Base-by-base conservation (phyloP, 345 rosid species). In the Euphorbia peplus region DNA sequence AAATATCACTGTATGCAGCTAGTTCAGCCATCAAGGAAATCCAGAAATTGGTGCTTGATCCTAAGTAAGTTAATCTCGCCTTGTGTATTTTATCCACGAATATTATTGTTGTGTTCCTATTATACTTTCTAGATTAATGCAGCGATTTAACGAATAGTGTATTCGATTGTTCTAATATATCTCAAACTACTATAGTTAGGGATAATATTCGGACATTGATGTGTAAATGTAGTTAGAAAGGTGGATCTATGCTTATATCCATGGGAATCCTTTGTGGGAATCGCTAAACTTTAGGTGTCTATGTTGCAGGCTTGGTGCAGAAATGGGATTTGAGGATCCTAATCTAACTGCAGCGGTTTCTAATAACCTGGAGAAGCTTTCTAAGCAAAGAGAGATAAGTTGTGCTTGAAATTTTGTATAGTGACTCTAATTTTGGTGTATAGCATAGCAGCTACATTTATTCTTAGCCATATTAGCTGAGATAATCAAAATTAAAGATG, bases 21-120 rank as follows among this genome's bases (percentile, higher is more conserved):
- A 92, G 97, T 83, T 90, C 95, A 67, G 92, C 95, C 60, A 95
- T 95, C 71, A 95, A 90, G 81, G 99, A 95, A 78, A 90, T 92
- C 70, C 95, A 92, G 83, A 88, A 87, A 78, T 79, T 92, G 84
- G 92, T 92, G 50, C 93, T 90, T 67, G 97, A 90, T 79, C 88
- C 98, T 44, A 90, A 87, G 98, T 90, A 86, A 88, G 92, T 71
- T 35, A 69, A 67, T 15, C 24, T 69, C 13, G 14, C 53, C 55
- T 24, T 0, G 22, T 41, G 25, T 15, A 8, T 37, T 0, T 59
- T 52, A 1, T 13, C n/a, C n/a, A n/a, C n/a, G n/a, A n/a, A n/a
- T n/a, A n/a, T n/a, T n/a, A n/a, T n/a, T n/a, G n/a, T n/a, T n/a
- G n/a, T n/a, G n/a, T n/a, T n/a, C n/a, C n/a, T n/a, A n/a, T n/a